Evolutionary conservation across 2,329 filamentous ascomycete species (phyloP).

Genomic region (Samsoniella hepiali): DNA sequence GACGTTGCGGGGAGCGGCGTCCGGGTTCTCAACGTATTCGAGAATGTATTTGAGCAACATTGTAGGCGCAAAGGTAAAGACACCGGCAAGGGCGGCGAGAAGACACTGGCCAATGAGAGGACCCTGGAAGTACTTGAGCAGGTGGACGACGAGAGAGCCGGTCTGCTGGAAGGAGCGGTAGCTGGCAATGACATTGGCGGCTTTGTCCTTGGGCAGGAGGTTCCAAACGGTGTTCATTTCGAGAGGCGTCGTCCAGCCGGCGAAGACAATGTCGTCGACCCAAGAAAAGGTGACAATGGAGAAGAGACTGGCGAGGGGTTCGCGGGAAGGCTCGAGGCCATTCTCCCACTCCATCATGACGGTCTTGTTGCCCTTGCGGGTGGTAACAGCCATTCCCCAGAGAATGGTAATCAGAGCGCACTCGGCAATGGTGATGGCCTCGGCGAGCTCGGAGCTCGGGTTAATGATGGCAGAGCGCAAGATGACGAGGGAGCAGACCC

Average conservation of each 20-base stretch:
- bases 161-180: slow-evolving; percentile 87
- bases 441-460: slow-evolving; percentile 59
- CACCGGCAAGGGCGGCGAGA: slow-evolving; percentile 74
- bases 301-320: slow-evolving; percentile 83
- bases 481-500: slow-evolving; percentile 70
- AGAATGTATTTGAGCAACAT: slow-evolving; percentile 87
- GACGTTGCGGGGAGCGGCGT: slow-evolving; percentile 73
- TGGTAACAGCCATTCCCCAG: slow-evolving; percentile 71
- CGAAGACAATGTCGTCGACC: slow-evolving; percentile 86
- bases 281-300: slow-evolving; percentile 86
- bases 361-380: slow-evolving; percentile 86
- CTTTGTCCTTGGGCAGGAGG: slow-evolving; percentile 81
- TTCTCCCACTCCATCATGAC: slow-evolving; percentile 87
- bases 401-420: slow-evolving; percentile 74
- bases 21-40: slow-evolving; percentile 86
- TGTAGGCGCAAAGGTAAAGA: slow-evolving; percentile 89
- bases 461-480: slow-evolving; percentile 86
- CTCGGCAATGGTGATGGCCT: slow-evolving; percentile 66
- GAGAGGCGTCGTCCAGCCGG: slow-evolving; percentile 79
- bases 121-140: slow-evolving; percentile 80
- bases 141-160: slow-evolving; percentile 70
- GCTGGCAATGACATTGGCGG: slow-evolving; percentile 71
- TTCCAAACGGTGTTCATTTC: slow-evolving; percentile 92
- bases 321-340: slow-evolving; percentile 78
- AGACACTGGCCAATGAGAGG: slow-evolving; percentile 71